These are phyloP conservation scores for Abrus precatorius DNA, from an alignment of 306 rosid genomes.

Conservation along the genomic window DNA sequence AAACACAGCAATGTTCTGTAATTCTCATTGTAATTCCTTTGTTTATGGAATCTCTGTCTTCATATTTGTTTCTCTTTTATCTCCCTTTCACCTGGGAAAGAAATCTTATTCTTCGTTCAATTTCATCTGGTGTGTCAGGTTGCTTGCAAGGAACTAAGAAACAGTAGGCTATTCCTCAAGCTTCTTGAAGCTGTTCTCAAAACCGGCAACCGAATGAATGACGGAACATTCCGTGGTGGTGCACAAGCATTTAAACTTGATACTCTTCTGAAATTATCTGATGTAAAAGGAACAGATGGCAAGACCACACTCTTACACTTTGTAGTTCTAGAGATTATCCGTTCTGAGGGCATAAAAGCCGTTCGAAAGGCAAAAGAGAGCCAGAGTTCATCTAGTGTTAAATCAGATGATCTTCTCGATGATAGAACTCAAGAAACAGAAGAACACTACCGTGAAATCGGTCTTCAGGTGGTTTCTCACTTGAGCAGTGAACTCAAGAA, in stretches of 20 bases:
- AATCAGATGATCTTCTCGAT: constrained; percentile 62
- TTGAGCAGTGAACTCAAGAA: constrained; percentile 84
- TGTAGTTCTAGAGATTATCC: constrained; percentile 94
- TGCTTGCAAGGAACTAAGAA: constrained; percentile 88
- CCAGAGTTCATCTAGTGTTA: constrained; percentile 65
- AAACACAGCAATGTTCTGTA: neutral
- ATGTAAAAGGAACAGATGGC: constrained; percentile 96
- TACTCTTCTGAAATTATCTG: constrained; percentile 91
- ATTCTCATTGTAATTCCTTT: constrained; percentile 20
- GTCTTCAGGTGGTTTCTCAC: constrained; percentile 81
- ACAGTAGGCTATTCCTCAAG: constrained; percentile 91
- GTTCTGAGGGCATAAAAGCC: constrained; percentile 93
- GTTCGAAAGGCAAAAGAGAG: constrained; percentile 61
- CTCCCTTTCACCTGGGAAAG: neutral
- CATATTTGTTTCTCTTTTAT: constrained; percentile 29
- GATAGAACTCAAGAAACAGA: constrained; percentile 59
- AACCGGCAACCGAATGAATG: constrained; percentile 99
- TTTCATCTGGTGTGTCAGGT: constrained; percentile 64
- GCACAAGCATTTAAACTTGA: constrained; percentile 98
- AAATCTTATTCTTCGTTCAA: constrained; percentile 36
- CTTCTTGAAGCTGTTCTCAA: constrained; percentile 99
- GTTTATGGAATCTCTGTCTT: constrained; percentile 25
- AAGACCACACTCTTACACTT: constrained; percentile 96
- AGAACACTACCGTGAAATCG: constrained; percentile 68
- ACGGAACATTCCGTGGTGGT: constrained; percentile 95